Evolutionary conservation across 768 basidiomycete genomes (phyloP).

Genomic region (Trametes cingulata): DNA sequence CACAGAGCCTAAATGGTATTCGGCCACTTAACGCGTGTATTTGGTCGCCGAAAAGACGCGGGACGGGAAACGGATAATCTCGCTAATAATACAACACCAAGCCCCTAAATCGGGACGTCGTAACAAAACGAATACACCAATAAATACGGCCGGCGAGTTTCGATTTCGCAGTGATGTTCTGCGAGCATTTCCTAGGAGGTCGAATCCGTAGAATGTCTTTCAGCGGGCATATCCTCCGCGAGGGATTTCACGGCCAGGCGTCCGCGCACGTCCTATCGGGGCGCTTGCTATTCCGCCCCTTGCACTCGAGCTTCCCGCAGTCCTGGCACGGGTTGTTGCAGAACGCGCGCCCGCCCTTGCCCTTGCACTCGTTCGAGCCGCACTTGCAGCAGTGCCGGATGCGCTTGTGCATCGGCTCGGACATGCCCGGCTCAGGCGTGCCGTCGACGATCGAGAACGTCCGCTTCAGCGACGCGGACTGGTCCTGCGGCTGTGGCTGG

Average conservation of each 20-base stretch:
- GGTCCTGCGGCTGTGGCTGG: slow-evolving; percentile 18
- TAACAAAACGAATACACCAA: background rate
- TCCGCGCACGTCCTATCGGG: slow-evolving; percentile 76
- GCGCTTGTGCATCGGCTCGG: slow-evolving; percentile 48
- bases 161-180: background rate
- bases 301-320: slow-evolving; percentile 79
- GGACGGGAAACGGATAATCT: background rate
- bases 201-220: too few relatives aligned
- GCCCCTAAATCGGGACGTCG: background rate
- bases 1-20: background rate
- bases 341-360: slow-evolving; percentile 75
- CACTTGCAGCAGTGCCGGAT: slow-evolving; percentile 84
- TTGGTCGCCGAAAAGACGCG: background rate
- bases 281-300: slow-evolving; percentile 73
- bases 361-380: slow-evolving; percentile 78
- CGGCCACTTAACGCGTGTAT: background rate
- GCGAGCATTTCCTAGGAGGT: too few relatives aligned
- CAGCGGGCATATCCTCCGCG: too few relatives aligned
- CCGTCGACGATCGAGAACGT: slow-evolving; percentile 31
- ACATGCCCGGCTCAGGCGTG: slow-evolving; percentile 21
- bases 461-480: slow-evolving; percentile 26
- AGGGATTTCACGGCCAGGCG: slow-evolving; percentile 38
- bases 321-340: slow-evolving; percentile 78
- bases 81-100: slow-evolving; percentile 2
- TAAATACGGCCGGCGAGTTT: background rate